phyloP scores from a whole-genome alignment of 1,139 yeast genomes.

The Groenewaldozyma auringiensis region DNA sequence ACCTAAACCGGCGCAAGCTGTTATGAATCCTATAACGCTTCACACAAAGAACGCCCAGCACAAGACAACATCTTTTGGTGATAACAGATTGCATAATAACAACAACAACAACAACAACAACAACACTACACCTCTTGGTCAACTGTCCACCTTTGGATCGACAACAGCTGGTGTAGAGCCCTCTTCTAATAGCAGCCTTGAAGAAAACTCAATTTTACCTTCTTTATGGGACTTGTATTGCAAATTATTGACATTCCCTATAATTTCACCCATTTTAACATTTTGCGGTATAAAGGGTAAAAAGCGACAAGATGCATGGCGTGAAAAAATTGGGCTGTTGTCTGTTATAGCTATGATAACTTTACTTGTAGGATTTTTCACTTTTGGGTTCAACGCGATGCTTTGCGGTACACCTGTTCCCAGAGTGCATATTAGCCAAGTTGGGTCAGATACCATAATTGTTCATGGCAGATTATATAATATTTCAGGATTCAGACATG shows the following conservation, averaged over 20 bases:
- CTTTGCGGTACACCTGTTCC: constrained; percentile 48
- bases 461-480: constrained; percentile 74
- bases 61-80: not conserved
- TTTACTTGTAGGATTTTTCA: constrained; percentile 63
- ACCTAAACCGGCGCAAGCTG: not conserved
- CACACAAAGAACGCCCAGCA: not conserved
- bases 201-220: not conserved
- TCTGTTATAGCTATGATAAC: constrained; percentile 63
- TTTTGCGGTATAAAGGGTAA: constrained; percentile 61
- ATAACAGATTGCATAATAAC: not conserved
- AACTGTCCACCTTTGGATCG: not conserved
- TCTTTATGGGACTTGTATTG: constrained; percentile 68
- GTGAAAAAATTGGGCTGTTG: constrained; percentile 77
- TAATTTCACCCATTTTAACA: constrained; percentile 70
- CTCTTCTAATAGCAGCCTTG: not conserved
- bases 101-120: too few relatives aligned
- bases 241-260: constrained; percentile 68
- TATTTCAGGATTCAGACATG: constrained; percentile 33
- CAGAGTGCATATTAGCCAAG: constrained; percentile 49
- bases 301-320: constrained; percentile 83
- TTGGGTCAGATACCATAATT: constrained; percentile 52
- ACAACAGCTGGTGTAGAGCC: not conserved
- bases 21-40: not conserved
- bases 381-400: constrained; percentile 76
- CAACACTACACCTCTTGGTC: not conserved